Evolutionary conservation across 257 asterid species (phyloP).

Genomic region (Rhazya stricta): DNA sequence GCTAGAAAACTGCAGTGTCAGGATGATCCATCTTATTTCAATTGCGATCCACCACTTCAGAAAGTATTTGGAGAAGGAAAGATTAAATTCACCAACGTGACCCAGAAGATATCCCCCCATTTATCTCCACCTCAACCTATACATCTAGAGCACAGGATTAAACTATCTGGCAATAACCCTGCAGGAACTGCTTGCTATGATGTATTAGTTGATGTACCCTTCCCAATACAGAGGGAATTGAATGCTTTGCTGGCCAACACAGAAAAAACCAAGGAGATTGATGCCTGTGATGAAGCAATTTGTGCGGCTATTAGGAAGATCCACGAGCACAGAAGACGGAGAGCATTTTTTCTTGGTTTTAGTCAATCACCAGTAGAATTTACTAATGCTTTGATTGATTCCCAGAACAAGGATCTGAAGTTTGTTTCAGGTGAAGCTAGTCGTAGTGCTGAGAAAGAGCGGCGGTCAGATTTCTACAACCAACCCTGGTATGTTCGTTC

Average conservation of each 20-base stretch:
- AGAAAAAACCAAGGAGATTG: constrained; percentile 91
- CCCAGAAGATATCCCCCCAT: constrained; percentile 74
- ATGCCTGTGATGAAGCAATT: constrained; percentile 91
- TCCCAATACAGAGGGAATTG: constrained; percentile 91
- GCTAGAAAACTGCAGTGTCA: constrained; percentile 86
- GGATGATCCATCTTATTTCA: constrained; percentile 81
- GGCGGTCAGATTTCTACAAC: constrained; percentile 76
- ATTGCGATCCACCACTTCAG: constrained; percentile 84
- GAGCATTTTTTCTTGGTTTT: constrained; percentile 96
- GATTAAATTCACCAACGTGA: constrained; percentile 73
- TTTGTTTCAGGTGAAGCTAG: constrained; percentile 71
- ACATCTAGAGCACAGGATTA: constrained; percentile 87
- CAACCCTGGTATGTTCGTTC: constrained; percentile 77
- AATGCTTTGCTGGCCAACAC: constrained; percentile 73
- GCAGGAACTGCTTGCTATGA: constrained; percentile 92
- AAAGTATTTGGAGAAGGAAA: constrained; percentile 76
- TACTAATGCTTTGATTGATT: constrained; percentile 75
- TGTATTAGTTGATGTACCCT: constrained; percentile 82
- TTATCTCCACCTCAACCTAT: constrained; percentile 84
- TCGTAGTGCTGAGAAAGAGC: constrained; percentile 83
- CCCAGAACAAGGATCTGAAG: constrained; percentile 87
- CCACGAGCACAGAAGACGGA: constrained; percentile 83
- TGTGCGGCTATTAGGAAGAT: constrained; percentile 86
- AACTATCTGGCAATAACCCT: constrained; percentile 81
- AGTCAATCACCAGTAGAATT: constrained; percentile 97